Conservation (phyloP, 108 stramenopile genomes). For the Parietichytrium sp. region DNA sequence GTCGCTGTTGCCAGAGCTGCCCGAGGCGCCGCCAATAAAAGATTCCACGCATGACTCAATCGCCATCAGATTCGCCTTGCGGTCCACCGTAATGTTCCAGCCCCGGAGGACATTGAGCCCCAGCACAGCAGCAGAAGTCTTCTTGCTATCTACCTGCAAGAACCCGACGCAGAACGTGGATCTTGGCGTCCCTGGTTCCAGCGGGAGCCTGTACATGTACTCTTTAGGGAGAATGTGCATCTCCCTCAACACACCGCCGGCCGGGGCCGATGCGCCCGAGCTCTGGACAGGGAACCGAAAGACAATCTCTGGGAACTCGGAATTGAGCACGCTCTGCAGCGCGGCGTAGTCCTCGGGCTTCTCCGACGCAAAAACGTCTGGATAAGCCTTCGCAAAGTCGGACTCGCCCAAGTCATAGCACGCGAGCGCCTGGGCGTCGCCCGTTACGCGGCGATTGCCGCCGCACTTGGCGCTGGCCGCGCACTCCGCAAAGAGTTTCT, state of each 20-base stretch:
- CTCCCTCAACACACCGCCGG: not conserved
- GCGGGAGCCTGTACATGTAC: too few relatives aligned
- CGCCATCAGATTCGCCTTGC: too few relatives aligned
- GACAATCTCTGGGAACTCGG: not conserved
- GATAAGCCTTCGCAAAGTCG: not conserved
- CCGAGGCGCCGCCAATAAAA: too few relatives aligned
- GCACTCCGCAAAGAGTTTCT: not conserved
- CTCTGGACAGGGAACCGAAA: not conserved
- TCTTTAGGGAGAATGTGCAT: conserved; percentile 20
- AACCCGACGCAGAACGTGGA: too few relatives aligned
- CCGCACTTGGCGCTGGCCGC: not conserved
- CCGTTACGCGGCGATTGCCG: conserved; percentile 15
- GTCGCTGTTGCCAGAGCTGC: too few relatives aligned
- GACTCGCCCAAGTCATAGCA: not conserved
- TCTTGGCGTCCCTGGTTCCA: too few relatives aligned
- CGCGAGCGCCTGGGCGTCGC: not conserved
- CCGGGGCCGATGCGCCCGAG: not conserved
- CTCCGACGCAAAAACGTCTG: not conserved
- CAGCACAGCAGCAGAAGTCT: too few relatives aligned
- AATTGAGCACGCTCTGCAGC: not conserved
- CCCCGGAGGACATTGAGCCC: conserved; percentile 27
- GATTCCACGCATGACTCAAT: too few relatives aligned
- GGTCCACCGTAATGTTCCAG: conserved; percentile 37
- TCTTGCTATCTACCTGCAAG: too few relatives aligned
- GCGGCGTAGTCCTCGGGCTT: not conserved